These are phyloP conservation scores for Plasmodium inui DNA, from an alignment of 169 alveolate genomes.

Conservation along the genomic window DNA sequence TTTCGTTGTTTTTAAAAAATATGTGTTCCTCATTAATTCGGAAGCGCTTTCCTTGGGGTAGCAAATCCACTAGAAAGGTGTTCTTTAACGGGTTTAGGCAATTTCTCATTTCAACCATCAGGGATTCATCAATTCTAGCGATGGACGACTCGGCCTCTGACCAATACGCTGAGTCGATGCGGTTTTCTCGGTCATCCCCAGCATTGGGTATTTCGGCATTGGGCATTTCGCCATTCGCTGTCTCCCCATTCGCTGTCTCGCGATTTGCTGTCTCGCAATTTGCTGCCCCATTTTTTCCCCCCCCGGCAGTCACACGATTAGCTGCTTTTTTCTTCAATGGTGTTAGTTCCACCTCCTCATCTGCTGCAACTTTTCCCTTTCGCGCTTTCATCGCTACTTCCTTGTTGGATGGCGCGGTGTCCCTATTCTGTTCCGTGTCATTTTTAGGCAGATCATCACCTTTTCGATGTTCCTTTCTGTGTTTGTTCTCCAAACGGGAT, in stretches of 20 bases:
- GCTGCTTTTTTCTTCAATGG: neutral
- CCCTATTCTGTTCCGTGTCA: neutral
- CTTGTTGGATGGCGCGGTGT: neutral
- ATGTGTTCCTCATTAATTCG: slow-evolving; percentile 72
- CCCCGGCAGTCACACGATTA: neutral
- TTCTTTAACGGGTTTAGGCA: slow-evolving; percentile 70
- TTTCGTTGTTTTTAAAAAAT: slow-evolving; percentile 70
- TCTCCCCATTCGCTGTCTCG: neutral
- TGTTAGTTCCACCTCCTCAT: neutral
- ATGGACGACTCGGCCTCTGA: slow-evolving; percentile 2
- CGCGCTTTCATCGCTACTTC: neutral
- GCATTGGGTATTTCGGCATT: neutral
- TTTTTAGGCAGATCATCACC: neutral
- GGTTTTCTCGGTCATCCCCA: neutral
- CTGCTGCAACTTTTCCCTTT: neutral
- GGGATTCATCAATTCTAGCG: slow-evolving; percentile 44
- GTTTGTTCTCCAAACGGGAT: neutral
- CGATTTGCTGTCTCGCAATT: neutral
- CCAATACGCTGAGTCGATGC: neutral
- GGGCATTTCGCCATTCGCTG: no score
- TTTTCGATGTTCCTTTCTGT: neutral
- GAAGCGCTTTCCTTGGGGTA: slow-evolving; percentile 73
- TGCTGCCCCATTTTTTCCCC: neutral
- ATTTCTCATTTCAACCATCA: slow-evolving; percentile 66
- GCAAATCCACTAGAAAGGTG: slow-evolving; percentile 67